Evolutionary conservation across 768 basidiomycete species (phyloP), one percentile per base, ranked within the genome.

Genomic region (Tricholoma sp.): DNA sequence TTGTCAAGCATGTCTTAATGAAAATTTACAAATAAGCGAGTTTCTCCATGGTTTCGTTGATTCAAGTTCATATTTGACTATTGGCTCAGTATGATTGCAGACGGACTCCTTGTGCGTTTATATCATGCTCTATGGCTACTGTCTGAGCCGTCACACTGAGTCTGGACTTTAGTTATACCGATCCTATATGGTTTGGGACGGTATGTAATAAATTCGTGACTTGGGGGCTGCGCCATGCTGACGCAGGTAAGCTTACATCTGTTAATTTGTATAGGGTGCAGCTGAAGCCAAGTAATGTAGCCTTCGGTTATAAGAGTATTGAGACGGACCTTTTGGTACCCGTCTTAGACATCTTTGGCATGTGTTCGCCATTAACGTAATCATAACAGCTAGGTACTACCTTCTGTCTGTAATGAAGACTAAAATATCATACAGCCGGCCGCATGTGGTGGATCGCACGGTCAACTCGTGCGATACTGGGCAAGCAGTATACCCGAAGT

Each of bases 111-210:
- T n/a, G 50, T 57, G 2, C 14, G 56, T 19, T 19, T 7, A n/a
- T n/a, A n/a, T n/a, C 27, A 10, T 8, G 14, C 27, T 37, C 18
- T 12, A 53, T n/a, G 4, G 37, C 12, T 35, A 10, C 37, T 39
- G 37, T 39, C 11, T 34, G 32, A n/a, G n/a, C n/a, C 37, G n/a
- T n/a, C n/a, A 5, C 10, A 7, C 12, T 16, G 37, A 16, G 5
- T n/a, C n/a, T n/a, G n/a, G n/a, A n/a, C 5, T 53, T 22, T 19
- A 63, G 59, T 47, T 73, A 41, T 75, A 75, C 59, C 67, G 75
- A 39, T 76, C 74, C 52, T 74, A 70, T 56, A 67, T 73, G n/a
- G 69, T 75, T 34, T 75, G 75, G 73, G 68, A 66, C 34, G 64
- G 62, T 41, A 69, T n/a, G n/a, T n/a, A n/a, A 62, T 5, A 66